Percentiles rank a stretch among this genome's conserved stretches.
phyloP scores from a whole-genome alignment of 2,329 filamentous ascomycete species.

The Pseudonectria foliicola region DNA sequence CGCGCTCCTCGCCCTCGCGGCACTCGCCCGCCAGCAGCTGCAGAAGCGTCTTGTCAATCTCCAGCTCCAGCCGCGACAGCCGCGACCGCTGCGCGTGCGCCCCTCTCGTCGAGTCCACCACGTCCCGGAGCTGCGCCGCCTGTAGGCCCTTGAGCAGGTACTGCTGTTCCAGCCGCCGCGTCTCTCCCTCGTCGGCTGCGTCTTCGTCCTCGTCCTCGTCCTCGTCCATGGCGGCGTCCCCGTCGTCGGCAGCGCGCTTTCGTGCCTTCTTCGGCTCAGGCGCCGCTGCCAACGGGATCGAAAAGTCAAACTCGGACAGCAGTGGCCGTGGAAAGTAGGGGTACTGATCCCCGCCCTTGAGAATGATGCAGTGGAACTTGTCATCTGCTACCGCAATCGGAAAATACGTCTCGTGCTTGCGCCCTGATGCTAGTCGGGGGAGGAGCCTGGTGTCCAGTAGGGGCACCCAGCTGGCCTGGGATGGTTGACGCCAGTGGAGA shows the following conservation, averaged over 20 bases:
- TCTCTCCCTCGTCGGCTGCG: constrained; percentile 38
- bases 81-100: constrained; percentile 55
- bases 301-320: constrained; percentile 89
- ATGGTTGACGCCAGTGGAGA: constrained; percentile 81
- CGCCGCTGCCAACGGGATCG: constrained; percentile 65
- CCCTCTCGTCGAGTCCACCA: constrained; percentile 57
- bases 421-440: constrained; percentile 72
- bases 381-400: constrained; percentile 86
- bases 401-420: constrained; percentile 88
- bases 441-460: constrained; percentile 83
- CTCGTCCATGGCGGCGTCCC: constrained; percentile 24
- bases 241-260: constrained; percentile 24
- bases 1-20: constrained; percentile 82
- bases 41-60: constrained; percentile 83
- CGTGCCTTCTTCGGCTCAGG: constrained; percentile 27
- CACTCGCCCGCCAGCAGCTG: constrained; percentile 88
- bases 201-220: constrained; percentile 29
- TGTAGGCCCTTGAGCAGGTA: constrained; percentile 70
- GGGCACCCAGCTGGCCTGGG: constrained; percentile 84
- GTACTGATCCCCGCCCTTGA: constrained; percentile 89
- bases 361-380: constrained; percentile 97
- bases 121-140: constrained; percentile 67
- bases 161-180: constrained; percentile 65
- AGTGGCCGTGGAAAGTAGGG: constrained; percentile 88
- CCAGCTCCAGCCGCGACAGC: constrained; percentile 66